phyloP scores from a whole-genome alignment of 2,329 filamentous ascomycete genomes.

The Nigrospora oryzae region DNA sequence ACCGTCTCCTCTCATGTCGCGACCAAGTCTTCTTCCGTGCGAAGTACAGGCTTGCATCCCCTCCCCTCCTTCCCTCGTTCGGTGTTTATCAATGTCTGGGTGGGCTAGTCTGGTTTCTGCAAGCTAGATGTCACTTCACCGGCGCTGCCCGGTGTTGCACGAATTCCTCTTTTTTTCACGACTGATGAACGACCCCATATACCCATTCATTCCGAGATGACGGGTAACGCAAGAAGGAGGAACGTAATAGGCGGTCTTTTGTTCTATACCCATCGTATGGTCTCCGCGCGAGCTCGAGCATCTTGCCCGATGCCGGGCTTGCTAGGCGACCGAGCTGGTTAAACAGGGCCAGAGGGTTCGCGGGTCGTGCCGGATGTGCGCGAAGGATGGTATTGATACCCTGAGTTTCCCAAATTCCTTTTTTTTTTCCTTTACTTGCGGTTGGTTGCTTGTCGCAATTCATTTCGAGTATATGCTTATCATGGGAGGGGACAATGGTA shows the following conservation, averaged over 20 bases:
- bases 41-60: no score
- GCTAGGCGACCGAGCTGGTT: slow-evolving; percentile 5
- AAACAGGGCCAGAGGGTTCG: slow-evolving; percentile 9
- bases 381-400: slow-evolving; percentile 17
- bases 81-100: not conserved
- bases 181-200: slow-evolving; percentile 21
- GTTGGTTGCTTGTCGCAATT: not conserved
- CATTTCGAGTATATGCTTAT: not conserved
- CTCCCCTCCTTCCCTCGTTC: not conserved
- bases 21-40: not conserved
- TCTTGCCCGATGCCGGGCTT: slow-evolving; percentile 1
- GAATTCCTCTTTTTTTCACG: slow-evolving; percentile 14
- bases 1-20: slow-evolving; percentile 4
- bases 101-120: not conserved
- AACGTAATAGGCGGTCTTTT: slow-evolving; percentile 8
- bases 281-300: slow-evolving; percentile 2
- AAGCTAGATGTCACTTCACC: slow-evolving; percentile 1
- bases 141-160: slow-evolving; percentile 1
- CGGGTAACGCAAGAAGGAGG: slow-evolving; percentile 20
- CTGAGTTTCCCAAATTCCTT: not conserved
- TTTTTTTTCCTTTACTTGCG: not conserved
- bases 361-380: slow-evolving; percentile 7
- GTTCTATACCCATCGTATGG: slow-evolving; percentile 5
- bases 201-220: slow-evolving; percentile 25
- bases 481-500: not conserved